Percentiles rank a stretch among this genome's conserved stretches.
Conservation (phyloP, 2,329 filamentous ascomycete genomes). For the Aspergillus proliferans region DNA sequence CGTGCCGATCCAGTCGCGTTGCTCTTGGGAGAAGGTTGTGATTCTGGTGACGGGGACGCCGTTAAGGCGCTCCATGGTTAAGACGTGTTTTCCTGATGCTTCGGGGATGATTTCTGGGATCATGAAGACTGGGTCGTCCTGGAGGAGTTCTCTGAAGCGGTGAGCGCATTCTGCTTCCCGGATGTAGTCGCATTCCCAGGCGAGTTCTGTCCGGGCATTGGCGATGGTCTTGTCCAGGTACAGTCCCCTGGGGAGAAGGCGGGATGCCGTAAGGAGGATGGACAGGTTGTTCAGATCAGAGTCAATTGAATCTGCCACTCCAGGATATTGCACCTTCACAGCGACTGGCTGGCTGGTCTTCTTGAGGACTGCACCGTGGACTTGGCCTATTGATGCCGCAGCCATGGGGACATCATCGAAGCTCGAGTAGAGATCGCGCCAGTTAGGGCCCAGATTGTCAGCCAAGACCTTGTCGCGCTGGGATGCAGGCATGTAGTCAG, state of each 20-base stretch:
- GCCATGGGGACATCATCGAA: conserved; percentile 93
- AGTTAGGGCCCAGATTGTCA: conserved; percentile 72
- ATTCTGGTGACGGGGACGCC: conserved; percentile 81
- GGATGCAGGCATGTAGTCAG: conserved; percentile 95
- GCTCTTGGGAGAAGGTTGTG: conserved; percentile 66
- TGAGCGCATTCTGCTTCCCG: conserved; percentile 77
- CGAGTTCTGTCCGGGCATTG: conserved; percentile 84
- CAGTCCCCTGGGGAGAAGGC: conserved; percentile 80
- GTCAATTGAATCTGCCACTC: conserved; percentile 91
- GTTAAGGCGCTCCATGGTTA: conserved; percentile 89
- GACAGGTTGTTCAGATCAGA: conserved; percentile 92
- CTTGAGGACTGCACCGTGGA: conserved; percentile 76
- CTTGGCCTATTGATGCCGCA: conserved; percentile 93
- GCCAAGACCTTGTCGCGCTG: conserved; percentile 80
- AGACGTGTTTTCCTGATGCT: conserved; percentile 75
- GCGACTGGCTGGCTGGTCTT: conserved; percentile 71
- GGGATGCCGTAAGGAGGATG: conserved; percentile 81
- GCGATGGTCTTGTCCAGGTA: conserved; percentile 97
- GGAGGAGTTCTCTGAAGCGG: conserved; percentile 71
- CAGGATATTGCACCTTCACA: conserved; percentile 96
- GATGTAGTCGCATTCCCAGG: conserved; percentile 93
- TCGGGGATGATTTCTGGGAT: conserved; percentile 73
- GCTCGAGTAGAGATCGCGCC: conserved; percentile 73
- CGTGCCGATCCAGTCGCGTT: conserved; percentile 93
- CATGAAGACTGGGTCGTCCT: conserved; percentile 68